Evolutionary conservation across 2,329 filamentous ascomycete species (phyloP), one percentile per base, ranked within the genome.

Genomic region (Ampelomyces quisqualis): DNA sequence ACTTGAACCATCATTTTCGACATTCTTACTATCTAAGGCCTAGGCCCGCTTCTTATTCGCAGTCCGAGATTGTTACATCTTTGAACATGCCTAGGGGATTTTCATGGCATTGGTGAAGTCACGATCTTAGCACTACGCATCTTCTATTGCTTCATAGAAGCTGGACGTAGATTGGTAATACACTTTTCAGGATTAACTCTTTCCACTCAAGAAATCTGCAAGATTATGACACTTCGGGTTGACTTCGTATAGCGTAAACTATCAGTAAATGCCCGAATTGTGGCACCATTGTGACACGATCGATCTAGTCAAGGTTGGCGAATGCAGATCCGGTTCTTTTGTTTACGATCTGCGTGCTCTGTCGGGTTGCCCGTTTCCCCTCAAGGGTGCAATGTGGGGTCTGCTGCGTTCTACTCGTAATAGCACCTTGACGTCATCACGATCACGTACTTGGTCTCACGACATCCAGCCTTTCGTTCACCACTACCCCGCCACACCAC

Each of bases 151-250:
- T 22, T 49, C 43, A 46, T 55, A 55, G 45, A 51, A 40, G 28
- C 39, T 40, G 45, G 45, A 43, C 46, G 45, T 55, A 53, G 47
- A 52, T 36, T 40, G 51, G 27, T 39, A 58, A 58, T 57, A 40
- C 39, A 28, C 47, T 39, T 38, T 37, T 45, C 18, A 49, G 46
- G 43, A 49, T 45, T 32, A 36, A 28, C 37, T 44, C 11, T 10
- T 11, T n/a, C 15, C 15, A 13, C 24, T 6, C n/a, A 11, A 27
- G n/a, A 14, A 23, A 14, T 27, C 24, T 27, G n/a, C n/a, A n/a
- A n/a, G n/a, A n/a, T n/a, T n/a, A n/a, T n/a, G n/a, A n/a, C n/a
- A n/a, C n/a, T n/a, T n/a, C n/a, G n/a, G n/a, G n/a, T n/a, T n/a
- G n/a, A n/a, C n/a, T n/a, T n/a, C n/a, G n/a, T n/a, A n/a, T n/a